These are phyloP conservation scores for Calonectria leucothoes DNA, from an alignment of 2,329 filamentous ascomycete genomes.

Conservation along the genomic window DNA sequence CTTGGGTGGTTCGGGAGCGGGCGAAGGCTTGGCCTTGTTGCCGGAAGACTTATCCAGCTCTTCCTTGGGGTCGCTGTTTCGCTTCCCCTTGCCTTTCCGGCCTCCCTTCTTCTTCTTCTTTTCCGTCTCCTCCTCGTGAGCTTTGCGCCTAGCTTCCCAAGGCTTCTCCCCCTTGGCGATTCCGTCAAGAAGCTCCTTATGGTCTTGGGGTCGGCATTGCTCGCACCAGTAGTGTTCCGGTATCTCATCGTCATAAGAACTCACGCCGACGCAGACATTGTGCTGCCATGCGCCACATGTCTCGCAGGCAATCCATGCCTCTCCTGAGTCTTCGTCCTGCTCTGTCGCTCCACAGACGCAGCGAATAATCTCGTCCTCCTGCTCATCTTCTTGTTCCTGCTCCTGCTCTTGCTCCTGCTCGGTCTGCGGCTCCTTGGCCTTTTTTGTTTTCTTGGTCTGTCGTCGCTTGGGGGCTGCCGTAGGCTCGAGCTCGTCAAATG, in stretches of 20 bases:
- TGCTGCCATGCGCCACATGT: constrained; percentile 95
- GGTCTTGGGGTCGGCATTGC: constrained; percentile 84
- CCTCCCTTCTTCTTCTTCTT: constrained; percentile 68
- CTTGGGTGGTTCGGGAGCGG: constrained; percentile 56
- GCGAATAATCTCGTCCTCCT: constrained; percentile 80
- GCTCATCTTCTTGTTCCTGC: constrained; percentile 59
- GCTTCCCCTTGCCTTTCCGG: constrained; percentile 74
- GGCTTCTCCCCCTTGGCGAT: constrained; percentile 85
- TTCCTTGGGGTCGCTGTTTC: constrained; percentile 72
- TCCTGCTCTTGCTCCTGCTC: constrained; percentile 71
- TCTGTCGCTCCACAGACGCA: constrained; percentile 93
- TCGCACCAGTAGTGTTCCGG: constrained; percentile 94
- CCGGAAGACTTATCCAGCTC: constrained; percentile 62
- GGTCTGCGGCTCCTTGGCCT: constrained; percentile 70
- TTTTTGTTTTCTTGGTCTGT: constrained; percentile 63
- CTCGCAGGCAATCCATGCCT: constrained; percentile 97
- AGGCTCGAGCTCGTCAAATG: constrained; percentile 79
- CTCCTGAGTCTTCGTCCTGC: constrained; percentile 85
- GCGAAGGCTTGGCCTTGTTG: constrained; percentile 52
- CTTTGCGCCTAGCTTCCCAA: constrained; percentile 79
- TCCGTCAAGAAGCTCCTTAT: constrained; percentile 82
- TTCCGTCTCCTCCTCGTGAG: constrained; percentile 71
- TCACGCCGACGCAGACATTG: constrained; percentile 93
- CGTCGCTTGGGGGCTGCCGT: constrained; percentile 65
- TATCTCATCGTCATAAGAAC: constrained; percentile 80